Evolutionary conservation across 805 yeast species (phyloP).

Genomic region (Sugiyamaella americana): DNA sequence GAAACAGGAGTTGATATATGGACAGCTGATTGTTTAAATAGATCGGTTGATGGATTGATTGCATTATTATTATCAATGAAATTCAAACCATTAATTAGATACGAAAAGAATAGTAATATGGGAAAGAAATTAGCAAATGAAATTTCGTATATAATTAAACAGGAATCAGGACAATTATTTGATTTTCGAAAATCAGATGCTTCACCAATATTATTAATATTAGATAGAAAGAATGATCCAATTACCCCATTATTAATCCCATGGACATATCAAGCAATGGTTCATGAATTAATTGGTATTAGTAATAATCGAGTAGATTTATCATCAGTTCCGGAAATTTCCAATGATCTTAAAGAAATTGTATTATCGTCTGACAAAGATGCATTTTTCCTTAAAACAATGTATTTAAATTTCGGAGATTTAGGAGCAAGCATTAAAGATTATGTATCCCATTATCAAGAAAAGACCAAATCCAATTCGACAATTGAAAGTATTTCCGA

Average conservation of each 20-base stretch:
- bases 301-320: slow-evolving; percentile 73
- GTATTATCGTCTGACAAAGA: slow-evolving; percentile 67
- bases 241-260: slow-evolving; percentile 87
- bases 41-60: slow-evolving; percentile 40
- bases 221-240: slow-evolving; percentile 88
- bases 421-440: slow-evolving; percentile 78
- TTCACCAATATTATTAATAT: slow-evolving; percentile 64
- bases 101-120: slow-evolving; percentile 61
- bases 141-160: slow-evolving; percentile 34
- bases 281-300: slow-evolving; percentile 84
- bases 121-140: slow-evolving; percentile 67
- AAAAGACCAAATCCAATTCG: slow-evolving; percentile 67
- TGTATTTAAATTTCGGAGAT: slow-evolving; percentile 92
- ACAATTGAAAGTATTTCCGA: slow-evolving; percentile 77
- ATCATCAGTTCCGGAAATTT: slow-evolving; percentile 46
- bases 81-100: slow-evolving; percentile 71
- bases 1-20: slow-evolving; percentile 35
- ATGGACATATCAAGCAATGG: slow-evolving; percentile 98
- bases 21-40: slow-evolving; percentile 41
- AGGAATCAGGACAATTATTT: slow-evolving; percentile 46
- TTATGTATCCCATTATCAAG: slow-evolving; percentile 76
- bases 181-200: slow-evolving; percentile 60
- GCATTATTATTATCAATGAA: slow-evolving; percentile 67
- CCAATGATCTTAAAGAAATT: slow-evolving; percentile 57
- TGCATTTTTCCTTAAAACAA: slow-evolving; percentile 66